These are phyloP conservation scores for Puccinia triticina DNA, from an alignment of 1,284 basidiomycete species.

Conservation along the genomic window DNA sequence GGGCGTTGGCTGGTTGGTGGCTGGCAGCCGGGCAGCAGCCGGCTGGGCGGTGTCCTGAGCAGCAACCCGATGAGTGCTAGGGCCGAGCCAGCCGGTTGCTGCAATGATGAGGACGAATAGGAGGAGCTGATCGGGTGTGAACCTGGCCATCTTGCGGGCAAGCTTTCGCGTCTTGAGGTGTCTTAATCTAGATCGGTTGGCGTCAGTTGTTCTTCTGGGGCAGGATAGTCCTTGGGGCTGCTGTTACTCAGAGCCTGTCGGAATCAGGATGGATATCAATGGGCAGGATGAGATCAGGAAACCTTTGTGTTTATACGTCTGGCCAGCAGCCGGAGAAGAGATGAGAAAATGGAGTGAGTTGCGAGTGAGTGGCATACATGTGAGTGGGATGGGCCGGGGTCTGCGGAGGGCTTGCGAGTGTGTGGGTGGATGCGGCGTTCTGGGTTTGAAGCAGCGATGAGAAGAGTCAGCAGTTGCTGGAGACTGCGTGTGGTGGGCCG, in stretches of 20 bases:
- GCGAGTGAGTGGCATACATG: no score
- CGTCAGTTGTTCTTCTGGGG: background rate
- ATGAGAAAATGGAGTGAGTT: no score
- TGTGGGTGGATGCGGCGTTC: background rate
- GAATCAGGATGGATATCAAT: background rate
- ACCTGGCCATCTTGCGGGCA: background rate
- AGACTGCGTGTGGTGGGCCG: background rate
- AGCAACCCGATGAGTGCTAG: background rate
- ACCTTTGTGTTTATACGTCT: no score
- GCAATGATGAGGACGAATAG: background rate
- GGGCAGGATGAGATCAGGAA: no score
- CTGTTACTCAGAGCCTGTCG: background rate
- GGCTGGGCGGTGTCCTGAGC: background rate
- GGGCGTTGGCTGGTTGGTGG: background rate
- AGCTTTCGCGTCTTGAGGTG: background rate
- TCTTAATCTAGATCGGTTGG: background rate
- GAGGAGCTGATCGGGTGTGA: background rate
- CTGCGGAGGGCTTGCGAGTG: no score
- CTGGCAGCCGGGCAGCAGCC: background rate
- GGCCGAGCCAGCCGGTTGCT: background rate
- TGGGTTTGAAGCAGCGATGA: background rate
- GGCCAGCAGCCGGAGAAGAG: no score
- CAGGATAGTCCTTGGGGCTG: background rate
- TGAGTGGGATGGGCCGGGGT: no score
- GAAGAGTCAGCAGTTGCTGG: background rate